Conservation (phyloP, 805 yeast species). For the Nakazawaea anatomiae region DNA sequence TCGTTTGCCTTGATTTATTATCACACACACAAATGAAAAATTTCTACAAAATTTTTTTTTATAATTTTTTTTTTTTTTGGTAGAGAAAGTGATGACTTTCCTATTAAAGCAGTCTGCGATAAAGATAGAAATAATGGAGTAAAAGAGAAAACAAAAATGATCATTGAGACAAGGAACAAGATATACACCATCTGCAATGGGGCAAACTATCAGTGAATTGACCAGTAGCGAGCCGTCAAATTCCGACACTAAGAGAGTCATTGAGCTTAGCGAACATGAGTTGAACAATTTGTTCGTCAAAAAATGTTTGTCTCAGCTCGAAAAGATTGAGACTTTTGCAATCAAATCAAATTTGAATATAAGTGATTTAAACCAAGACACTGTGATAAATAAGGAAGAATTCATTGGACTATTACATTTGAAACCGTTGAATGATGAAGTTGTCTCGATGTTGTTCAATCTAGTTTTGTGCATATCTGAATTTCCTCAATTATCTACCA, state of each 20-base stretch:
- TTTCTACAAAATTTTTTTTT: background rate
- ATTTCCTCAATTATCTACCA: conserved; percentile 39
- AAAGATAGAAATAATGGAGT: background rate
- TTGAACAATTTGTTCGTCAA: conserved; percentile 4
- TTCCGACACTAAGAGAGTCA: background rate
- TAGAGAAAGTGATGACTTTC: background rate
- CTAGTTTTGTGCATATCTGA: conserved; percentile 37
- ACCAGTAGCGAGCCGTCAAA: background rate
- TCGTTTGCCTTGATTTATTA: too few species aligned
- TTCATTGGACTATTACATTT: conserved; percentile 26
- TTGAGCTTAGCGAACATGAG: background rate
- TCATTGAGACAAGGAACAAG: background rate
- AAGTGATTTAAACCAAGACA: conserved; percentile 17
- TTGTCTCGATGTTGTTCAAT: conserved; percentile 25
- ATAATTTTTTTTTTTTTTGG: background rate
- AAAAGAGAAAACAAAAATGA: background rate
- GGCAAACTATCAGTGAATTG: conserved; percentile 4
- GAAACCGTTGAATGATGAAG: conserved; percentile 22
- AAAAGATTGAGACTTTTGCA: conserved; percentile 11
- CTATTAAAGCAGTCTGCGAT: background rate
- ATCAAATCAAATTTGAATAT: conserved; percentile 18
- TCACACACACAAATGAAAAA: background rate
- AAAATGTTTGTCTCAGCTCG: conserved; percentile 2
- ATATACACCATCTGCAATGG: conserved; percentile 2
- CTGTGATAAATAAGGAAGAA: conserved; percentile 20